These are phyloP conservation scores for Nannochloris sp. DNA, from an alignment of 139 green algal genomes.

Conservation along the genomic window DNA sequence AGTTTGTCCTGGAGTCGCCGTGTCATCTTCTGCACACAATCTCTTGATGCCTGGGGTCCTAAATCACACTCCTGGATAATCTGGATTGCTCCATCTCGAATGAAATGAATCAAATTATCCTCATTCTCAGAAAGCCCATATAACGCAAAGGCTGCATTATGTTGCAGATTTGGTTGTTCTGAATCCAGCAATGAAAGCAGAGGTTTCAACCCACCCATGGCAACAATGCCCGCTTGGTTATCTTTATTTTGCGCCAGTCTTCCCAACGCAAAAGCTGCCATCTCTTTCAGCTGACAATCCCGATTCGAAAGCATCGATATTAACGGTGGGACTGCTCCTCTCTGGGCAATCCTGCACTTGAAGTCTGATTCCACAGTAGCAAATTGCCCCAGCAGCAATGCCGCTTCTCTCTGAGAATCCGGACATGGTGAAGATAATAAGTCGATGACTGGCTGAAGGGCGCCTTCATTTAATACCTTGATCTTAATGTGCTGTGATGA, in stretches of 20 bases:
- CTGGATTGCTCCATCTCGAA: slow-evolving; percentile 60
- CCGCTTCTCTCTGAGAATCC: slow-evolving; percentile 90
- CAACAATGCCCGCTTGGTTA: slow-evolving; percentile 86
- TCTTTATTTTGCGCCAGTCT: slow-evolving; percentile 86
- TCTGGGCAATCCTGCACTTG: slow-evolving; percentile 84
- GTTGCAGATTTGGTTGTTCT: slow-evolving; percentile 70
- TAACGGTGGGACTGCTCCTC: slow-evolving; percentile 86
- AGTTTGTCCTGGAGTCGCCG: slow-evolving; percentile 88
- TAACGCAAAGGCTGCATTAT: slow-evolving; percentile 91
- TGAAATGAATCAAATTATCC: slow-evolving; percentile 92
- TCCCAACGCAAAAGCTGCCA: slow-evolving; percentile 96
- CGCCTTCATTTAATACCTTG: slow-evolving; percentile 68
- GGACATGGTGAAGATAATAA: slow-evolving; percentile 70
- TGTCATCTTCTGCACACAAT: slow-evolving; percentile 95
- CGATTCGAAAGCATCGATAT: slow-evolving; percentile 78
- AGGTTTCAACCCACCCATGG: slow-evolving; percentile 66
- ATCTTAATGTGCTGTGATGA: slow-evolving; percentile 69
- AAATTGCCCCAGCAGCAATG: slow-evolving; percentile 96
- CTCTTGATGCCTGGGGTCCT: slow-evolving; percentile 61
- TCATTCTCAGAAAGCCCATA: slow-evolving; percentile 96
- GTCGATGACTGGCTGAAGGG: slow-evolving; percentile 95
- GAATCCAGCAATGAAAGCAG: slow-evolving; percentile 88
- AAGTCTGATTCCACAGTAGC: slow-evolving; percentile 73
- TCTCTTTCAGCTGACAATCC: slow-evolving; percentile 82
- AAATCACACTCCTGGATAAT: slow-evolving; percentile 63